A percentile compares a stretch with the other conserved stretches of the same genome.
Evolutionary conservation across 148 eudicot genomes (phyloP).

Genomic region (Salicornia ramosissima): DNA sequence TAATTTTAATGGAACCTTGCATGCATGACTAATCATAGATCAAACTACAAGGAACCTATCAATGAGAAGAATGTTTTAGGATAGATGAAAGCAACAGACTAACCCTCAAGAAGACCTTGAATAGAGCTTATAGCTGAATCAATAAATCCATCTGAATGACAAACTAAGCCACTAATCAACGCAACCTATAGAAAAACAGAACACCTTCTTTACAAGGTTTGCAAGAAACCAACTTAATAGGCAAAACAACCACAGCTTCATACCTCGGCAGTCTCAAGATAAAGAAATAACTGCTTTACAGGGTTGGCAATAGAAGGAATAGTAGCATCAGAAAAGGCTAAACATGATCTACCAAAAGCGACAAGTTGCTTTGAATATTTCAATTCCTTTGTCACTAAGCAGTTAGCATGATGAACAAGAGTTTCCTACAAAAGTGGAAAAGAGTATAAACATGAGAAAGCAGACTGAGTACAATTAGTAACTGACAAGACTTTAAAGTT

Average conservation of each 20-base stretch:
- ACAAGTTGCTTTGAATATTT: conserved; percentile 33
- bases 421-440: conserved; percentile 44
- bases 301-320: conserved; percentile 55
- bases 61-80: background rate
- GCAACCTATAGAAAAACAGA: conserved; percentile 44
- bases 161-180: conserved; percentile 47
- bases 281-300: conserved; percentile 51
- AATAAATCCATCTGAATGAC: conserved; percentile 67
- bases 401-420: conserved; percentile 63
- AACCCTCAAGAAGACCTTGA: conserved; percentile 45
- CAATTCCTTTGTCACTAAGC: conserved; percentile 43
- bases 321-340: conserved; percentile 72
- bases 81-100: conserved; percentile 18
- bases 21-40: background rate
- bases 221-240: too few relatives aligned
- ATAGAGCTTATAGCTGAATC: conserved; percentile 56
- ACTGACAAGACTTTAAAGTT: background rate
- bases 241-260: background rate
- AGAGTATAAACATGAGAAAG: background rate
- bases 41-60: background rate
- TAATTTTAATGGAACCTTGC: background rate
- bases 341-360: conserved; percentile 57
- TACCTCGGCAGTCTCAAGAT: conserved; percentile 78
- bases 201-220: too few relatives aligned
- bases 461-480: background rate